These are phyloP conservation scores for Oehlia diaphana DNA, from an alignment of 192 early-diverging fungal genomes.

Conservation along the genomic window DNA sequence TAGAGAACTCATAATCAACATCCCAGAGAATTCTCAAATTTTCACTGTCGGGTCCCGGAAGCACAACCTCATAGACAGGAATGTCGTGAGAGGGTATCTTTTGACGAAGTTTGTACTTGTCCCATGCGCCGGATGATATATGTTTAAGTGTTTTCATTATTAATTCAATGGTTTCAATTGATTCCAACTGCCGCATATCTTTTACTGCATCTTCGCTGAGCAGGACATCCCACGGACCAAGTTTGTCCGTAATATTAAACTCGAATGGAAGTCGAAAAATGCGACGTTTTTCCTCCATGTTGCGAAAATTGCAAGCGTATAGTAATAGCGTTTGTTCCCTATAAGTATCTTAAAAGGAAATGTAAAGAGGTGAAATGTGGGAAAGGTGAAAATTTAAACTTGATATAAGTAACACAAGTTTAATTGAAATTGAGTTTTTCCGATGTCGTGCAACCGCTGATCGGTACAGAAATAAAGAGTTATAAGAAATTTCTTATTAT, in stretches of 20 bases:
- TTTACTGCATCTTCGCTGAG: conserved; percentile 3
- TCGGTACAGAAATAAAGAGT: too few relatives aligned
- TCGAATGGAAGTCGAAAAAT: conserved; percentile 21
- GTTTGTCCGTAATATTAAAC: conserved; percentile 2
- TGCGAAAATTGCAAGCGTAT: not conserved
- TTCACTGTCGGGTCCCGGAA: not conserved
- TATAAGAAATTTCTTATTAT: too few relatives aligned
- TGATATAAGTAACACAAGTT: too few relatives aligned
- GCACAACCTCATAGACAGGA: not conserved
- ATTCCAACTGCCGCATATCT: not conserved
- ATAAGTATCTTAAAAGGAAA: too few relatives aligned
- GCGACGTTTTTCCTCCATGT: not conserved
- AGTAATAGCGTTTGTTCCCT: too few relatives aligned
- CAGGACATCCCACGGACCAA: conserved; percentile 6
- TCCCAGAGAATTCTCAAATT: conserved; percentile 13
- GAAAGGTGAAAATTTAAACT: too few relatives aligned
- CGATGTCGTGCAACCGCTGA: too few relatives aligned
- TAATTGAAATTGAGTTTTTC: too few relatives aligned
- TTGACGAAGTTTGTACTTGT: not conserved
- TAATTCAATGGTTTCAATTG: not conserved
- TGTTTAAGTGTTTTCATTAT: not conserved
- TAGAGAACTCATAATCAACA: conserved; percentile 23
- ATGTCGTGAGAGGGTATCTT: not conserved
- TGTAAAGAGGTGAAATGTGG: too few relatives aligned
- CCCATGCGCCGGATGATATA: not conserved